Evolutionary conservation across 345 rosid genomes (phyloP).

Genomic region (Gossypium stocksii): DNA sequence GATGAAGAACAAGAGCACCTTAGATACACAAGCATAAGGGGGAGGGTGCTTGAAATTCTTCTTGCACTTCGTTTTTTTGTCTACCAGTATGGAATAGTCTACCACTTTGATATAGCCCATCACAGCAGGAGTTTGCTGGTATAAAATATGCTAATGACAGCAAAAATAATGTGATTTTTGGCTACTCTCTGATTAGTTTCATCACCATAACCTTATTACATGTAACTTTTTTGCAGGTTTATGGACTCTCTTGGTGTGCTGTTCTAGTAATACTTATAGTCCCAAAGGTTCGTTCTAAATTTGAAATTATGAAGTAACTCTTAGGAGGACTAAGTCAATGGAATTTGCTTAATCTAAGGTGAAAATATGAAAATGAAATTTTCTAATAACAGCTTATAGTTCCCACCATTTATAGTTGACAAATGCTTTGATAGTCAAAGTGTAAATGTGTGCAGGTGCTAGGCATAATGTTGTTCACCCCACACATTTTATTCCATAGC

Average conservation of each 20-base stretch:
- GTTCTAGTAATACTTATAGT: constrained; percentile 25
- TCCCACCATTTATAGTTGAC: background rate
- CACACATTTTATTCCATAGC: background rate
- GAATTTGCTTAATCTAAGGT: background rate
- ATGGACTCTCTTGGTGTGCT: constrained; percentile 34
- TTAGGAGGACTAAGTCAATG: background rate
- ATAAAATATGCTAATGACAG: constrained; percentile 6
- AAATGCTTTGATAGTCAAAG: background rate
- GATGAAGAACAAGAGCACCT: constrained; percentile 59
- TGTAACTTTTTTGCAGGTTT: constrained; percentile 17
- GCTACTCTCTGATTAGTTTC: background rate
- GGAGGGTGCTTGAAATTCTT: constrained; percentile 41
- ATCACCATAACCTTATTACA: background rate
- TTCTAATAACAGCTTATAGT: background rate
- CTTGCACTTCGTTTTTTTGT: constrained; percentile 52
- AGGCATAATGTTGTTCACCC: background rate
- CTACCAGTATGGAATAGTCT: constrained; percentile 61
- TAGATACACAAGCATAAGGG: constrained; percentile 42
- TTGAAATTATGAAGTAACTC: background rate
- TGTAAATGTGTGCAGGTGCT: background rate
- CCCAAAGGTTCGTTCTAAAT: constrained; percentile 28
- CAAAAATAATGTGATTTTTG: background rate
- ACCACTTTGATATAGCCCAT: constrained; percentile 43
- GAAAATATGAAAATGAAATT: background rate
- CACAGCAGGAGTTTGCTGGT: constrained; percentile 45